A percentile compares a stretch with the other conserved stretches of the same genome.
These are phyloP conservation scores for Brassica napus DNA, from an alignment of 345 rosid genomes.

Conservation along the genomic window Da-Ae NC_063435.1:3462501-3463000, in stretches of 20 bases:
- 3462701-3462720: constrained; percentile 55
- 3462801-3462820: constrained; percentile 62
- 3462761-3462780: constrained; percentile 99
- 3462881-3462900: constrained; percentile 77
- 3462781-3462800: constrained; percentile 72
- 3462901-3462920: constrained; percentile 82
- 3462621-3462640: not conserved
- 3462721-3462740: constrained; percentile 61
- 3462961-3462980: not conserved
- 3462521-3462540: constrained; percentile 95
- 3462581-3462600: constrained; percentile 78
- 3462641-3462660: constrained; percentile 14
- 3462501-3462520: constrained; percentile 76
- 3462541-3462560: constrained; percentile 93
- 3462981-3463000: constrained; percentile 66
- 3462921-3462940: constrained; percentile 1
- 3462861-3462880: constrained; percentile 66
- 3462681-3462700: constrained; percentile 64
- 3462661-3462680: constrained; percentile 86
- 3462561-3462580: constrained; percentile 77
- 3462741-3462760: constrained; percentile 85
- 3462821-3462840: constrained; percentile 67
- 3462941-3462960: constrained; percentile 18
- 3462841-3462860: constrained; percentile 71
- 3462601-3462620: not conserved